These are phyloP conservation scores for Adenanthera pavonina DNA, from an alignment of 306 rosid species.

Conservation along the genomic window DNA sequence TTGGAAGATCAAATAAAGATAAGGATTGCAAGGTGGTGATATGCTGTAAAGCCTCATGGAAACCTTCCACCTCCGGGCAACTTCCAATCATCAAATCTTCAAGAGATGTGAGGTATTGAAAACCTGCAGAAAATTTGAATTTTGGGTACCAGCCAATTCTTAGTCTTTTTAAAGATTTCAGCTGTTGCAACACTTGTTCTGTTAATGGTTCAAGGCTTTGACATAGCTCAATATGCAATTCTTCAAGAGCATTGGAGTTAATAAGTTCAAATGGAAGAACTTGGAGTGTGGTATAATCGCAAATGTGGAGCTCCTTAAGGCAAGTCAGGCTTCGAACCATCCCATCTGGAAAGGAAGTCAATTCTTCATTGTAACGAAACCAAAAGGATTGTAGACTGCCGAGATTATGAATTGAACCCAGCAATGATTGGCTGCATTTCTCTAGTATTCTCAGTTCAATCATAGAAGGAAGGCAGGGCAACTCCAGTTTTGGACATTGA, in stretches of 20 bases:
- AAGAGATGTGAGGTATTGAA: constrained; percentile 29
- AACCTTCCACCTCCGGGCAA: constrained; percentile 1
- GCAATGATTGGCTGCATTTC: constrained; percentile 4
- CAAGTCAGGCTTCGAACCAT: constrained; percentile 35
- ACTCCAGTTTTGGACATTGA: constrained; percentile 26
- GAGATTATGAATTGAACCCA: constrained; percentile 1
- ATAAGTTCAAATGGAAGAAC: neutral
- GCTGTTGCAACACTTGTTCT: constrained; percentile 7
- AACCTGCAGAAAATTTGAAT: constrained; percentile 16
- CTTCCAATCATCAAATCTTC: neutral
- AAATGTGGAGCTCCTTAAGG: constrained; percentile 16
- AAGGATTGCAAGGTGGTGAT: neutral
- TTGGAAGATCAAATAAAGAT: neutral
- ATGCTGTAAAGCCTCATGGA: constrained; percentile 33
- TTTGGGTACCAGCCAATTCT: fast-evolving
- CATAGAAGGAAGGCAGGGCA: constrained; percentile 36
- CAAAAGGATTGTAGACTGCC: constrained; percentile 2
- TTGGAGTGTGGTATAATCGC: neutral
- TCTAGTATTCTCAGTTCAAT: neutral
- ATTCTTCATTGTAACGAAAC: neutral
- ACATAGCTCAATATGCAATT: neutral
- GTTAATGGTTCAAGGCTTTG: neutral
- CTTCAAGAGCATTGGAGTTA: neutral
- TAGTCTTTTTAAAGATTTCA: constrained; percentile 7
- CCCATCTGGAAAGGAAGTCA: constrained; percentile 10